Evolutionary conservation across 192 early-diverging fungal species (phyloP), one percentile per base, ranked within the genome.

Genomic region (Backusella liffmaniae): DNA sequence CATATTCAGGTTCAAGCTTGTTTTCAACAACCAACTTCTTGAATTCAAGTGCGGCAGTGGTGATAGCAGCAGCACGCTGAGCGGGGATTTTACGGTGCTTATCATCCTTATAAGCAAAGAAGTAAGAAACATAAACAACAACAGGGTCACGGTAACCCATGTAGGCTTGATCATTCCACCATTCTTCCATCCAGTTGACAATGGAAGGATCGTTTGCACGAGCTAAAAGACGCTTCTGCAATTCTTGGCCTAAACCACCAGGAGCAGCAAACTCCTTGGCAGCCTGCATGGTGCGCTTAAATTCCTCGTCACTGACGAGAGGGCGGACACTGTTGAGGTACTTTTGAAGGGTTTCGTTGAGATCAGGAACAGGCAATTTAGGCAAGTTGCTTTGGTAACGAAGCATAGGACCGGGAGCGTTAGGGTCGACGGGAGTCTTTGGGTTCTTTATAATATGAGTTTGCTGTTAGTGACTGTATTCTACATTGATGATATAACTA

Each of bases 101-200:
- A 82, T 98, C 95, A 81, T 99, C 96, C 83, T 91, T 91, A 85
- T 94, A 97, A 62, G 91, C 88, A 85, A 93, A 99, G 79, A 98
- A 99, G 90, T 99, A 99, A 78, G 92, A 95, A 71, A 99, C 97
- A 77, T 94, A 94, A 79, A 97, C 88, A 46, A 96, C 94, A n/a
- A 97, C 94, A 13, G 97, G 95, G 78, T 99, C 98, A 72, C 97
- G 91, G 88, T 98, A 98, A 32, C 90, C 94, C 84, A 93, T 90
- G 85, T 99, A 99, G 73, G 95, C 94, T 66, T 93, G 88, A 70
- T 96, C 95, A 79, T 95, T 94, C 98, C 98, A 99, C 98, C 98
- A 99, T 78, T 96, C 95, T 81, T 93, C 95, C 66, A 97, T 88
- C 93, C 96, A 99, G 87, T 94, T 95, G 37, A 89, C 88, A 66